Percentiles rank a stretch among this genome's conserved stretches.
Conservation (phyloP, 352 stramenopile species). For the Globisporangium mamillatum region DNA sequence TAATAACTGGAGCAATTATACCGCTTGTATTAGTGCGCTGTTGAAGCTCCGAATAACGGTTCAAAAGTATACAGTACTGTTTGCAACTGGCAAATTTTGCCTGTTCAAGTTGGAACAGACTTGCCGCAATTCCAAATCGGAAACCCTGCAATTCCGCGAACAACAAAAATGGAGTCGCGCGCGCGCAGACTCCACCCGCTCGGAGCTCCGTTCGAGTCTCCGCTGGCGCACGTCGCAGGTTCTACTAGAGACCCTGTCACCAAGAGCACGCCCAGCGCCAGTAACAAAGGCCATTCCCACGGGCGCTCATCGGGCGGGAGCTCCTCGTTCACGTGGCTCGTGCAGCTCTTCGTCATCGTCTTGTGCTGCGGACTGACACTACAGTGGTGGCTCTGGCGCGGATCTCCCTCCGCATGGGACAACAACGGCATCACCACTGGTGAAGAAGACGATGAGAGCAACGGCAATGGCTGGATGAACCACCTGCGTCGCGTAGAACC, state of each 20-base stretch:
- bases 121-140: no score
- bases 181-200: constrained; percentile 27
- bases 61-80: no score
- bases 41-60: no score
- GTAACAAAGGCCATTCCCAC: background rate
- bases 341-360: constrained; percentile 41
- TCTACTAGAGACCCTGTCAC: background rate
- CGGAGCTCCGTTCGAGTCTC: constrained; percentile 13
- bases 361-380: constrained; percentile 39
- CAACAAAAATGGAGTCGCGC: constrained; percentile 42
- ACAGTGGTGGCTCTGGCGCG: constrained; percentile 48
- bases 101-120: no score
- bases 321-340: constrained; percentile 30
- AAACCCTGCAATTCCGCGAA: background rate
- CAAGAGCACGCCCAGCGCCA: background rate
- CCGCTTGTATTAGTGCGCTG: no score
- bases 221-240: background rate
- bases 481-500: constrained; percentile 33
- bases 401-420: constrained; percentile 7
- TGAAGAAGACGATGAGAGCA: background rate
- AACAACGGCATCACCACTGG: background rate
- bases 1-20: no score
- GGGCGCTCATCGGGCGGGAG: background rate
- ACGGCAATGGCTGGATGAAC: constrained; percentile 36
- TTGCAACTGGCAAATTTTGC: no score